Evolutionary conservation across 495 filamentous ascomycete genomes (phyloP).

Genomic region (Penicillium atrosanguineum): DNA sequence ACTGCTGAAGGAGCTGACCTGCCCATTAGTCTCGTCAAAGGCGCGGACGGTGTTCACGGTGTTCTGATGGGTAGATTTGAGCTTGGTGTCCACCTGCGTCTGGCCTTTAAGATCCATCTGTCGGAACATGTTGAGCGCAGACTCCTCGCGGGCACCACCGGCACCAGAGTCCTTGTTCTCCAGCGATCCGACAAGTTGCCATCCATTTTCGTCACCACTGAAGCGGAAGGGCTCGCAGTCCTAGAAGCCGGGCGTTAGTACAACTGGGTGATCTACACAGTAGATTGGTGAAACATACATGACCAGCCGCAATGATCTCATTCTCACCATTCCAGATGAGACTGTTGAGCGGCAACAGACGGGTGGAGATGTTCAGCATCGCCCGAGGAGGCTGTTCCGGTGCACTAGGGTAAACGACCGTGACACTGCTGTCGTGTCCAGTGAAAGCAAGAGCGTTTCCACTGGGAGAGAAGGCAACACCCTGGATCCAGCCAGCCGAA

Average conservation of each 20-base stretch:
- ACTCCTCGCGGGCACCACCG: constrained; percentile 67
- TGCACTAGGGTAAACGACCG: constrained; percentile 89
- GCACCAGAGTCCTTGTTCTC: constrained; percentile 59
- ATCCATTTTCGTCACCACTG: constrained; percentile 75
- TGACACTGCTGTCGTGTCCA: constrained; percentile 92
- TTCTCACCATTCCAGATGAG: constrained; percentile 89
- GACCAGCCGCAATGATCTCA: constrained; percentile 93
- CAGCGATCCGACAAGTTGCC: constrained; percentile 80
- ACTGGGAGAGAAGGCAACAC: constrained; percentile 84
- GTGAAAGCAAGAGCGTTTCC: constrained; percentile 89
- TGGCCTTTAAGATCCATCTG: constrained; percentile 99
- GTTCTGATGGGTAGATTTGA: constrained; percentile 97
- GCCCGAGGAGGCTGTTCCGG: constrained; percentile 89
- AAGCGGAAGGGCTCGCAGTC: constrained; percentile 95
- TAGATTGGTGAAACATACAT: constrained; percentile 47
- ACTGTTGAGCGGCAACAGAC: constrained; percentile 85
- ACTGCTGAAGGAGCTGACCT: constrained; percentile 83
- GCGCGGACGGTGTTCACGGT: constrained; percentile 80
- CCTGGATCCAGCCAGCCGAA: constrained; percentile 94
- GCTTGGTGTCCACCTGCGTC: constrained; percentile 79
- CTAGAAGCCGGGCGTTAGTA: constrained; percentile 28
- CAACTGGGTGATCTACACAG: not conserved
- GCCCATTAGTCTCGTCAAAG: constrained; percentile 64
- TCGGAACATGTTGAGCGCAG: constrained; percentile 97
- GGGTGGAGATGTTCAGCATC: constrained; percentile 82